These are phyloP conservation scores for Hemerocallis citrina DNA, from an alignment of 106 monocot genomes.

Conservation along the genomic window DNA sequence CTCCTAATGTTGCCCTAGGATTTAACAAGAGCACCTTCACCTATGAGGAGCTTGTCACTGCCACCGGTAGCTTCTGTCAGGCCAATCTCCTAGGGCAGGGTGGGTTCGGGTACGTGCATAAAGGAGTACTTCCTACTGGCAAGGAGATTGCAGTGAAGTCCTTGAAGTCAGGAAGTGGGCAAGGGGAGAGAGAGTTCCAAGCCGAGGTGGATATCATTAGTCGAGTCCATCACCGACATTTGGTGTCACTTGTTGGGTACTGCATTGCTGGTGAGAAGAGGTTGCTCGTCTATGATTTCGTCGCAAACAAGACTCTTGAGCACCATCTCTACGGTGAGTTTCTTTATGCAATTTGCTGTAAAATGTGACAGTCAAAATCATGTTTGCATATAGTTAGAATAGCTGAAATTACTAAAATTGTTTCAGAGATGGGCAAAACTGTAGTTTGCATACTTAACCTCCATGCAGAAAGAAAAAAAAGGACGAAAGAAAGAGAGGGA, in stretches of 20 bases:
- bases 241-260: conserved; percentile 88
- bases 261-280: conserved; percentile 66
- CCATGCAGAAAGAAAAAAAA: too few species aligned
- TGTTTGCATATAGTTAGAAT: too few species aligned
- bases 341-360: neutral
- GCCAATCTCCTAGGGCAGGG: conserved; percentile 83
- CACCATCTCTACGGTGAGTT: conserved; percentile 74
- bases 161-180: conserved; percentile 74
- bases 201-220: conserved; percentile 97
- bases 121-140: conserved; percentile 70
- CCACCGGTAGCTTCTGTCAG: conserved; percentile 55
- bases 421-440: too few species aligned
- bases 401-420: too few species aligned
- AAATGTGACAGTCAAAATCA: too few species aligned
- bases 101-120: conserved; percentile 93
- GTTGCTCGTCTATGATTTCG: conserved; percentile 87
- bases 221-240: conserved; percentile 83
- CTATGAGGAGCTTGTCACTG: conserved; percentile 75
- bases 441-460: too few species aligned
- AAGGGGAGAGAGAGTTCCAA: conserved; percentile 95
- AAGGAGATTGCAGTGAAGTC: conserved; percentile 85
- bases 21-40: conserved; percentile 75
- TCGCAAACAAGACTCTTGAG: conserved; percentile 82
- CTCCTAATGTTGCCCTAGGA: conserved; percentile 37
- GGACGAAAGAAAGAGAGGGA: too few species aligned